A percentile compares a stretch with the other conserved stretches of the same genome.
These are phyloP conservation scores for Thymus mandschuricus DNA, from an alignment of 257 asterid species.

Conservation along the genomic window DNA sequence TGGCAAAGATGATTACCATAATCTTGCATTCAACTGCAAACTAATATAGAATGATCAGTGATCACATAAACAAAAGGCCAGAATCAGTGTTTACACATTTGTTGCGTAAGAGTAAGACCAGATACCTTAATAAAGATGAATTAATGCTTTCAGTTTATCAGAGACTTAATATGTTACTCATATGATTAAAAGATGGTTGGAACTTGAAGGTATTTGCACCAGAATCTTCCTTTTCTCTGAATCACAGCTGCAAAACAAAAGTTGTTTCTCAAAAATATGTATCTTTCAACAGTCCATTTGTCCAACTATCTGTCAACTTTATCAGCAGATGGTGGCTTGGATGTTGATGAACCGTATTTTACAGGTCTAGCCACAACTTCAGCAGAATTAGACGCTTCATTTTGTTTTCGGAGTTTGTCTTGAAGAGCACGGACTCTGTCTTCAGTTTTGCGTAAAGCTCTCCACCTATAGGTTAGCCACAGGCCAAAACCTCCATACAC, in stretches of 20 bases:
- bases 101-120: neutral
- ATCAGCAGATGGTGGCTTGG: constrained; percentile 13
- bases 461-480: constrained; percentile 81
- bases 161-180: neutral
- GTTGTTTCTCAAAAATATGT: neutral
- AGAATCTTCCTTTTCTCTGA: neutral
- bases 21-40: constrained; percentile 1
- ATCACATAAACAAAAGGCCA: neutral
- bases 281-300: neutral
- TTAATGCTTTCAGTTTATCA: neutral
- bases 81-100: neutral
- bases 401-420: constrained; percentile 55
- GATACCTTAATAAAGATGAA: neutral
- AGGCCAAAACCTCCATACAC: constrained; percentile 80
- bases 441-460: constrained; percentile 74
- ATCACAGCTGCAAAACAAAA: neutral
- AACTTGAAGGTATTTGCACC: neutral
- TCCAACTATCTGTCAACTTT: constrained; percentile 13
- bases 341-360: constrained; percentile 20
- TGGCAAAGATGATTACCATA: neutral
- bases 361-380: constrained; percentile 10
- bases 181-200: neutral
- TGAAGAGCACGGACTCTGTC: constrained; percentile 78
- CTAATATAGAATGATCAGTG: neutral
- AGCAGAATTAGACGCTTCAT: constrained; percentile 43